These are phyloP conservation scores for Wickerhamiella kurtzmanii DNA, from an alignment of 805 yeast species.

Conservation along the genomic window DNA sequence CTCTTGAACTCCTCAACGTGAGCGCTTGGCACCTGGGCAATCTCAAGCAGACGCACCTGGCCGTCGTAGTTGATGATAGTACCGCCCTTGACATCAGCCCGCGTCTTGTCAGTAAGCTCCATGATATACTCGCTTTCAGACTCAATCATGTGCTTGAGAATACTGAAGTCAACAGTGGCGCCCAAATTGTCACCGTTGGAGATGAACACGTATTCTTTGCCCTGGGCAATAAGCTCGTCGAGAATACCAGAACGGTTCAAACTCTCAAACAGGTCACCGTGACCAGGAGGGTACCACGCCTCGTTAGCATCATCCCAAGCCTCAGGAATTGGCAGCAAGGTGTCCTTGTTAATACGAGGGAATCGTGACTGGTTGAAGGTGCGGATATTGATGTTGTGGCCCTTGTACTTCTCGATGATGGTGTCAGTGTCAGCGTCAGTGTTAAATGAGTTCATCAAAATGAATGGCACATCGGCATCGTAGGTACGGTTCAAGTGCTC, in stretches of 20 bases:
- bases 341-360: constrained; percentile 91
- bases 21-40: constrained; percentile 97
- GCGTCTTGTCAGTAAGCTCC: constrained; percentile 97
- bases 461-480: constrained; percentile 87
- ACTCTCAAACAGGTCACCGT: constrained; percentile 92
- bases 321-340: constrained; percentile 89
- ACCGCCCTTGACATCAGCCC: constrained; percentile 99
- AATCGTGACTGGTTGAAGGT: constrained; percentile 96
- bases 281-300: constrained; percentile 99
- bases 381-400: constrained; percentile 86
- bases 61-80: constrained; percentile 94
- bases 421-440: constrained; percentile 92
- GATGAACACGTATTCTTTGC: constrained; percentile 88
- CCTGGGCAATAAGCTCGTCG: constrained; percentile 77
- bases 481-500: constrained; percentile 83
- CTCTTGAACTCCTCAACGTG: constrained; percentile 97
- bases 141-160: constrained; percentile 84
- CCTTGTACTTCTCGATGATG: constrained; percentile 90
- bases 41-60: constrained; percentile 83
- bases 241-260: constrained; percentile 82
- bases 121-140: constrained; percentile 87
- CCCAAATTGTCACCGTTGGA: constrained; percentile 98
- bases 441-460: constrained; percentile 97
- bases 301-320: constrained; percentile 58
- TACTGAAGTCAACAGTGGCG: constrained; percentile 89